phyloP scores from a whole-genome alignment of 2,329 filamentous ascomycete genomes.

The Conoideocrella luteorostrata region DNA sequence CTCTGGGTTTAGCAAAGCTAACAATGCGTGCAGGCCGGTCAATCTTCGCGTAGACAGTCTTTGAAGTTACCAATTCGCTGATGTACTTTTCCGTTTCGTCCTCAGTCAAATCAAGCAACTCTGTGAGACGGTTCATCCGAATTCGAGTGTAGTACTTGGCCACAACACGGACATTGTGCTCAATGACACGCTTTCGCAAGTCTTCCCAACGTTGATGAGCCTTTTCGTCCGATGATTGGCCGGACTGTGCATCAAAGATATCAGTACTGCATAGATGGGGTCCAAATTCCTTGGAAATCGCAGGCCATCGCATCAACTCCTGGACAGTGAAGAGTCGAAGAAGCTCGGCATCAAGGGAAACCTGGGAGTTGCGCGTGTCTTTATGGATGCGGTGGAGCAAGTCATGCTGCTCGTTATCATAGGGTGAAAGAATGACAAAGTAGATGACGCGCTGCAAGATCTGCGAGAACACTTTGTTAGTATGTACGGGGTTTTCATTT shows the following conservation, averaged over 20 bases:
- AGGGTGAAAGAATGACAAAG: conserved; percentile 91
- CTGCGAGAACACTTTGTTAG: no score
- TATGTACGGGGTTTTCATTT: no score
- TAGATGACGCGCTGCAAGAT: conserved; percentile 92
- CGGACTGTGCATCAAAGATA: conserved; percentile 68
- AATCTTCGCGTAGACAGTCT: conserved; percentile 97
- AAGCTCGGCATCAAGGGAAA: conserved; percentile 75
- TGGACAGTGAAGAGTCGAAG: conserved; percentile 92
- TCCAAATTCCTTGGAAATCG: conserved; percentile 82
- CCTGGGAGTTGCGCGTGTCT: conserved; percentile 72
- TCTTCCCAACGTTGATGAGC: conserved; percentile 86
- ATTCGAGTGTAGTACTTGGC: conserved; percentile 99
- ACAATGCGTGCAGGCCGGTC: conserved; percentile 88
- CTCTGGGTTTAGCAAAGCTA: conserved; percentile 88
- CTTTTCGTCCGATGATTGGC: conserved; percentile 68
- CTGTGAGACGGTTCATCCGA: conserved; percentile 80
- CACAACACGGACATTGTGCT: conserved; percentile 96
- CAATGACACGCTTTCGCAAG: conserved; percentile 94
- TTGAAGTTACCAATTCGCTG: conserved; percentile 90
- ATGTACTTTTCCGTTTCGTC: conserved; percentile 99
- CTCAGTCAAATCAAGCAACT: conserved; percentile 85
- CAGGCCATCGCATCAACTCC: conserved; percentile 97
- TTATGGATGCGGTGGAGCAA: conserved; percentile 87
- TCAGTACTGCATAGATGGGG: conserved; percentile 83
- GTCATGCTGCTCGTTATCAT: conserved; percentile 98